Base-by-base conservation (phyloP, 1,284 basidiomycete species). In the Cryptococcus hybrid region DNA sequence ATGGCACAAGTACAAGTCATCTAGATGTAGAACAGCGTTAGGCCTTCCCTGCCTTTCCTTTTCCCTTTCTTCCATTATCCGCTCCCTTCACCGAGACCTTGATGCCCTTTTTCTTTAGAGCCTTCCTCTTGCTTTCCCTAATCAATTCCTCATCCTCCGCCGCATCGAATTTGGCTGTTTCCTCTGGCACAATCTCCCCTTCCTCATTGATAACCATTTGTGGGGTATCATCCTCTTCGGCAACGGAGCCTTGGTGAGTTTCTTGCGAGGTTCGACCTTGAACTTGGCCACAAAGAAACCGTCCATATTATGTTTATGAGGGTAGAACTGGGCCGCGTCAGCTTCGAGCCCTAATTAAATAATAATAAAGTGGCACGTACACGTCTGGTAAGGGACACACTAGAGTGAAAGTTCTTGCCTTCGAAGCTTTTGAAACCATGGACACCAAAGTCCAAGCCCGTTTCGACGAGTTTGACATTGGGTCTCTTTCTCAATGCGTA, bases 271-370 rank as follows among this genome's bases (percentile, higher is more conserved):
- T 73, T 87, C 88, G 24, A 99, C 87, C 79, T 92, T 96, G 83
- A 99, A 90, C 80, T 99, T 99, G 64, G 95, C 94, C 55, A 99
- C 93, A 77, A 86, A 99, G 83, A 99, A 99, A 2, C 96, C 96
- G 77, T 99, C 96, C 90, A 99, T 77, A 67, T 78, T 78, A 65
- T 78, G 76, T 59, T 78, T 78, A 62, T 78, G 76, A 15, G 77
- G 77, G 65, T 78, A 78, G 63, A 74, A 78, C 66, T 73, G 57
- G 3, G 5, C 40, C 8, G 15, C n/a, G 11, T 30, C 15, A 38
- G 35, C 24, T 13, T 15, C 37, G 44, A 15, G 47, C n/a, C 38
- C 47, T 12, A 38, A 38, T 12, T 35, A 35, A 37, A 40, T 42
- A 44, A 54, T 44, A 43, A 13, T 52, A 38, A 42, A 46, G 49